A percentile compares a stretch with the other conserved stretches of the same genome.
Conservation (phyloP, 139 green algal species). For the Asterochloris sp. region DNA sequence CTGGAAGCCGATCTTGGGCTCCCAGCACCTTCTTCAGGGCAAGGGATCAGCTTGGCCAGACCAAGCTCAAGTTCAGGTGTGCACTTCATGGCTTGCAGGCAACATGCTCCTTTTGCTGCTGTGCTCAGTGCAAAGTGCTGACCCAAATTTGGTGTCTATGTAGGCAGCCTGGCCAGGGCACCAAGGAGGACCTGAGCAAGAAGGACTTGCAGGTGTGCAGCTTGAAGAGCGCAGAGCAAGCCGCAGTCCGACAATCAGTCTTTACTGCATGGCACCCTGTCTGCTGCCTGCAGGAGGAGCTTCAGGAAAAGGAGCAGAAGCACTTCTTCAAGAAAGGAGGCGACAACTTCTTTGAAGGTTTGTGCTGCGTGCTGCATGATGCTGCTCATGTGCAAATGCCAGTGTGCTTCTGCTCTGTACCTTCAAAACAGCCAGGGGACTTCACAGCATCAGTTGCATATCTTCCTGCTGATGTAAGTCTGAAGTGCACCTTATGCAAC, state of each 20-base stretch:
- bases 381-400: neutral
- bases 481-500: neutral
- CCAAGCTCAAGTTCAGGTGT: constrained; percentile 81
- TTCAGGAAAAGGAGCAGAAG: constrained; percentile 78
- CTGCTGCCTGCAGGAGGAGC: constrained; percentile 39
- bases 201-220: constrained; percentile 45
- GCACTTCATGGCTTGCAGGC: neutral
- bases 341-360: constrained; percentile 69
- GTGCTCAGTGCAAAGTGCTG: constrained; percentile 18
- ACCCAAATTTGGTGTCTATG: too few species aligned
- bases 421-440: neutral
- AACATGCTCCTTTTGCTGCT: neutral
- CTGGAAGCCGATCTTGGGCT: constrained; percentile 71
- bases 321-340: constrained; percentile 60
- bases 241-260: neutral
- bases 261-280: neutral
- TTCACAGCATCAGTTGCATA: too few species aligned
- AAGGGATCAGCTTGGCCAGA: constrained; percentile 69
- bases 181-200: constrained; percentile 37
- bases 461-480: neutral
- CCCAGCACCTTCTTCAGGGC: constrained; percentile 55
- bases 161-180: constrained; percentile 56
- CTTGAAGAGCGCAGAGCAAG: neutral
- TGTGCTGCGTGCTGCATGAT: neutral
- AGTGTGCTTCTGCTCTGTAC: neutral